phyloP scores from a whole-genome alignment of 139 green algal genomes.

The Prasinococcaceae sp. region DNA sequence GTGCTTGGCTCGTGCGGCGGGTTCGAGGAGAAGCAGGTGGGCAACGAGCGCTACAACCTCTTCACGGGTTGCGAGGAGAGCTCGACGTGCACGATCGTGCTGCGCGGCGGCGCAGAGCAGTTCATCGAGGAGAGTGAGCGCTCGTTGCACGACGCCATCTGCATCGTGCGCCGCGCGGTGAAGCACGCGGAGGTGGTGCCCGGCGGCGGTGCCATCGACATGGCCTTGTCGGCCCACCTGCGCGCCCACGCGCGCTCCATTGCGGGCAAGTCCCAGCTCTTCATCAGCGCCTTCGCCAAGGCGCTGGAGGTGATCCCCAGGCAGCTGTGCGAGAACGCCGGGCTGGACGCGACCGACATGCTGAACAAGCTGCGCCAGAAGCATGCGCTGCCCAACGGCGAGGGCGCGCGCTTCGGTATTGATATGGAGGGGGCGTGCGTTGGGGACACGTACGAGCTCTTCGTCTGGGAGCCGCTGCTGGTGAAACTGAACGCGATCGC shows the following conservation, averaged over 20 bases:
- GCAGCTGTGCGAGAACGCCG: constrained; percentile 93
- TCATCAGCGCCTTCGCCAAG: constrained; percentile 68
- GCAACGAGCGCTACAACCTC: constrained; percentile 92
- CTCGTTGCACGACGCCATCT: constrained; percentile 93
- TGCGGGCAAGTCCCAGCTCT: constrained; percentile 81
- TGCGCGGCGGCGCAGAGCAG: constrained; percentile 78
- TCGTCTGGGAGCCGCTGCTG: constrained; percentile 84
- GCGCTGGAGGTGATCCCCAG: constrained; percentile 58
- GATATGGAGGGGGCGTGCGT: constrained; percentile 90
- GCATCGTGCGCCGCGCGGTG: constrained; percentile 82
- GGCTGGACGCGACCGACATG: constrained; percentile 94
- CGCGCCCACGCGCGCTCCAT: constrained; percentile 42
- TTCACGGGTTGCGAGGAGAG: constrained; percentile 83
- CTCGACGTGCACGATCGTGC: constrained; percentile 86
- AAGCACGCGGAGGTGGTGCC: constrained; percentile 74
- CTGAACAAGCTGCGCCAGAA: constrained; percentile 95
- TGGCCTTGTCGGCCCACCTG: constrained; percentile 34
- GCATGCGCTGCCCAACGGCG: constrained; percentile 48
- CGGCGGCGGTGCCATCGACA: constrained; percentile 88
- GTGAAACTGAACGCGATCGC: constrained; percentile 77
- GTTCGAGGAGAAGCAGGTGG: constrained; percentile 96
- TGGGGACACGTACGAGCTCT: constrained; percentile 78
- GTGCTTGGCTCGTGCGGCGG: constrained; percentile 67
- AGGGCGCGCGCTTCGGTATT: constrained; percentile 71
- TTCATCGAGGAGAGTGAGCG: constrained; percentile 95